Evolutionary conservation across 768 basidiomycete genomes (phyloP).

Genomic region (Mrakia hoshinonis): DNA sequence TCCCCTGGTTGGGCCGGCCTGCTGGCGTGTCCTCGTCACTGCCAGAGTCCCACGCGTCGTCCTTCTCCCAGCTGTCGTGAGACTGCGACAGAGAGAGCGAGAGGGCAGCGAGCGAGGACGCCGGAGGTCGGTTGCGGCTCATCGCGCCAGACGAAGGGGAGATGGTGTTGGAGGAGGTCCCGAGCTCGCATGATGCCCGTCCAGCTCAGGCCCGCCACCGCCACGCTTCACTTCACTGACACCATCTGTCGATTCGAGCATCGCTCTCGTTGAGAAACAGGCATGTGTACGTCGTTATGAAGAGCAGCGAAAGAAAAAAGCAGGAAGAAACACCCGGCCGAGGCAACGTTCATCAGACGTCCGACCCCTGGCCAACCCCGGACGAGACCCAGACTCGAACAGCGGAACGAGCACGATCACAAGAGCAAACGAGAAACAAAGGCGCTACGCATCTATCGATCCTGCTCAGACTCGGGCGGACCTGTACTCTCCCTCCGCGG

Average conservation of each 20-base stretch:
- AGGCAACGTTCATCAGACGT: too few relatives aligned
- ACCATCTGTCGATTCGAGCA: background rate
- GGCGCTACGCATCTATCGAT: background rate
- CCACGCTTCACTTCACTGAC: background rate
- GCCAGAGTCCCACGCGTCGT: constrained; percentile 27
- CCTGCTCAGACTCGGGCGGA: background rate
- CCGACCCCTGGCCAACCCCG: too few relatives aligned
- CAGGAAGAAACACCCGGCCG: background rate
- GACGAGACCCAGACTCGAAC: too few relatives aligned
- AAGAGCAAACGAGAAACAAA: background rate
- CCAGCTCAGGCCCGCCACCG: background rate
- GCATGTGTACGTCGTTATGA: background rate
- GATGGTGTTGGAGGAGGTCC: background rate
- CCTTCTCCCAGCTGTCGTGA: constrained; percentile 12
- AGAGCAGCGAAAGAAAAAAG: background rate
- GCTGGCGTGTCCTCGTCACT: constrained; percentile 9
- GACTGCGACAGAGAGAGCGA: constrained; percentile 8
- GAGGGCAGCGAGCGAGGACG: constrained; percentile 17
- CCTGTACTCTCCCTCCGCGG: constrained; percentile 26
- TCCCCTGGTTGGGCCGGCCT: too few relatives aligned
- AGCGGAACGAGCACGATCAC: background rate
- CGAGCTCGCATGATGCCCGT: background rate
- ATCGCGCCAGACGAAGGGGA: background rate
- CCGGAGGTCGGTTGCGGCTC: constrained; percentile 9
- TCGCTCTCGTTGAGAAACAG: background rate